phyloP scores from a whole-genome alignment of 2,329 filamentous ascomycete genomes.

The Penicillium decumbens region DNA sequence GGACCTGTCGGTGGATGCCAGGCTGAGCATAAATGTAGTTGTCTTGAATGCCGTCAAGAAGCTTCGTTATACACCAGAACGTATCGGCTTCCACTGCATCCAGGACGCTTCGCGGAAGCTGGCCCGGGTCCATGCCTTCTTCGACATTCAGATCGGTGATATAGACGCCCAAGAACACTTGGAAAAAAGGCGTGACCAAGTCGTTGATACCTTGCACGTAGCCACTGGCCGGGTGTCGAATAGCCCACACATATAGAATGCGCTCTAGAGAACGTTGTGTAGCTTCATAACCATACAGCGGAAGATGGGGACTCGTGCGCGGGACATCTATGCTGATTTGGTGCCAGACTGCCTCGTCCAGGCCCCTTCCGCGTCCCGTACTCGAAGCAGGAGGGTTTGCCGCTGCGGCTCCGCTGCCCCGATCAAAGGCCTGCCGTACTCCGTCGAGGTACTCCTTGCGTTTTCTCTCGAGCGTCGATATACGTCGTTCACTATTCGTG shows the following conservation, averaged over 20 bases:
- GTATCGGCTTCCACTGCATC: slow-evolving; percentile 97
- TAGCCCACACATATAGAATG: slow-evolving; percentile 96
- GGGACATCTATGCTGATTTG: slow-evolving; percentile 99
- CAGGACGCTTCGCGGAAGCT: slow-evolving; percentile 81
- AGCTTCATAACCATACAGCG: slow-evolving; percentile 91
- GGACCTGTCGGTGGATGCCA: slow-evolving; percentile 90
- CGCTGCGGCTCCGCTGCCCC: slow-evolving; percentile 45
- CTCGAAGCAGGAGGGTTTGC: slow-evolving; percentile 40
- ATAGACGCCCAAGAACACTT: slow-evolving; percentile 91
- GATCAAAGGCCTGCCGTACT: slow-evolving; percentile 64
- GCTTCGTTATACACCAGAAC: slow-evolving; percentile 96
- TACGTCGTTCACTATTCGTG: slow-evolving; percentile 89
- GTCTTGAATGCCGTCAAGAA: slow-evolving; percentile 97
- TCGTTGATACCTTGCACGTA: slow-evolving; percentile 99
- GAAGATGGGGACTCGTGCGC: slow-evolving; percentile 90
- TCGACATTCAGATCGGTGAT: slow-evolving; percentile 92
- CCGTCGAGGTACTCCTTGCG: slow-evolving; percentile 95
- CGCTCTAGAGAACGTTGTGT: slow-evolving; percentile 91
- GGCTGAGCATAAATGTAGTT: slow-evolving; percentile 98
- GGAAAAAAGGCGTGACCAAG: slow-evolving; percentile 94
- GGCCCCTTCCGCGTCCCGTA: slow-evolving; percentile 61
- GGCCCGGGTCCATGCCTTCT: slow-evolving; percentile 92
- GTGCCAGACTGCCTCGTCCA: slow-evolving; percentile 98
- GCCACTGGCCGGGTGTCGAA: slow-evolving; percentile 91
- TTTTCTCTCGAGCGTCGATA: slow-evolving; percentile 86